Base-by-base conservation (phyloP, 768 basidiomycete species). In the Clathrus columnatus region DNA sequence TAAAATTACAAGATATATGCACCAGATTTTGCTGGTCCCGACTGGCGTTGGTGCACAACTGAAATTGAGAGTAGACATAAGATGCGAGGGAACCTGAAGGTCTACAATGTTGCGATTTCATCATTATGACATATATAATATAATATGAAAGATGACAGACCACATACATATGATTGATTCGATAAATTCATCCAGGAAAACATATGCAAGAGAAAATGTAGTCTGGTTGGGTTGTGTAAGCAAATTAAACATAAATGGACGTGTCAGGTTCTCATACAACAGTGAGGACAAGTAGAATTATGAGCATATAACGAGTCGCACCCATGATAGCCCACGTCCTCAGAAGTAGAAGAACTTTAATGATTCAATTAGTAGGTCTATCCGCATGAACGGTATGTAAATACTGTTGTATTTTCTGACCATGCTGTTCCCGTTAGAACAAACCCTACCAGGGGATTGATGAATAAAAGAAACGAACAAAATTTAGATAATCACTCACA, bases 231-330 rank as follows among this genome's bases (percentile, higher is more conserved):
- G 2, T 18, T 23, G n/a, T n/a, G n/a, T 10, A n/a, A n/a, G n/a
- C n/a, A n/a, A n/a, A n/a, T n/a, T n/a, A n/a, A n/a, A n/a, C 24
- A 10, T n/a, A 8, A 48, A 14, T 48, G 46, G 10, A 21, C 46
- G 10, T n/a, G 20, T 14, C 10, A 8, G 10, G 46, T 11, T 17
- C 10, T 8, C 14, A 48, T 36, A 17, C 8, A 51, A 28, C 16
- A 51, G 50, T 17, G 50, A 32, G 29, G 42, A 51, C n/a, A 51
- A 20, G n/a, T 7, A 51, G 50, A 51, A 51, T 32, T 51, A 51
- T 28, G 50, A 51, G 50, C 23, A 51, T 51, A 16, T 16, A 11
- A 16, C 50, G 50, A n/a, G 29, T 6, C 14, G 17, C 50, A 23
- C 50, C 18, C 50, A 28, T 32, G 18, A 51, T 51, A 23, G 50